Evolutionary conservation across 768 basidiomycete genomes (phyloP).

Genomic region (Goffeauzyma gilvescens): DNA sequence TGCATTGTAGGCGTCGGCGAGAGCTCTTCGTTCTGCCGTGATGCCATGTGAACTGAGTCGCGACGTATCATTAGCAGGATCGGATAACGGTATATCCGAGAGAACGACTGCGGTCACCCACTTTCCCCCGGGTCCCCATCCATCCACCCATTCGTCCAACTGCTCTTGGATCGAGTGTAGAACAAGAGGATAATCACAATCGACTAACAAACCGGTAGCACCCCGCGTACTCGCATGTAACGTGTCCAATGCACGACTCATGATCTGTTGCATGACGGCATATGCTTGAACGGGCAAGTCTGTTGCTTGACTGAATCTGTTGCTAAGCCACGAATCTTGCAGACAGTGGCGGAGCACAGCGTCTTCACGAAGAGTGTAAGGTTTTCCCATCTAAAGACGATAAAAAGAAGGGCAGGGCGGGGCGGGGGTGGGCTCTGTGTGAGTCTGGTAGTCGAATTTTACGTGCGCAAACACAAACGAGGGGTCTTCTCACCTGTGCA

Average conservation of each 20-base stretch:
- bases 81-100: no score
- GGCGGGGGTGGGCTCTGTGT: no score
- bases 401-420: slow-evolving; percentile 30
- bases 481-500: slow-evolving; percentile 41
- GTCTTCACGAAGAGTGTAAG: slow-evolving; percentile 78
- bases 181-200: slow-evolving; percentile 49
- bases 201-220: slow-evolving; percentile 59
- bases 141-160: slow-evolving; percentile 6
- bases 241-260: slow-evolving; percentile 73
- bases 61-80: no score
- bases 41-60: no score
- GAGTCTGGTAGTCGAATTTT: no score
- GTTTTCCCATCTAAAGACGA: slow-evolving; percentile 63
- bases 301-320: slow-evolving; percentile 28
- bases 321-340: slow-evolving; percentile 52
- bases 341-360: slow-evolving; percentile 60
- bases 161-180: slow-evolving; percentile 6
- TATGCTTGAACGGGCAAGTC: slow-evolving; percentile 45
- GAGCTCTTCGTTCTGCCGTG: background rate
- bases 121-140: no score
- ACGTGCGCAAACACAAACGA: background rate
- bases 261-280: slow-evolving; percentile 72
- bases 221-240: slow-evolving; percentile 59
- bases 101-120: no score
- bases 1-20: slow-evolving; percentile 19